Evolutionary conservation across 805 yeast species (phyloP), one percentile per base, ranked within the genome.

Genomic region (Candida parachauliodes): DNA sequence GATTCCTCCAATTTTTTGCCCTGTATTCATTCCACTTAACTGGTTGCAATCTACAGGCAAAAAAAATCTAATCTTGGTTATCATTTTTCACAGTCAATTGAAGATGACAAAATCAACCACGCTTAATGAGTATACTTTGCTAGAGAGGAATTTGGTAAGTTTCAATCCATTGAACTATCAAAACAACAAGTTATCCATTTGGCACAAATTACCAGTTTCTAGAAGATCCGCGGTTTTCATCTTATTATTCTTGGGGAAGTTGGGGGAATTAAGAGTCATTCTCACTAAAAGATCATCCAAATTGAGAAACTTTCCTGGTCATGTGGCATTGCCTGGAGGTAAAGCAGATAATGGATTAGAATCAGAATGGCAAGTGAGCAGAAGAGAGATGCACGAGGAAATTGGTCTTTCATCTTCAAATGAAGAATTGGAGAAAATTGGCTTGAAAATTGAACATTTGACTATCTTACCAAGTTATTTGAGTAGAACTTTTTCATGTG

Each of bases 291-390:
- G 98, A 44, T 79, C 94, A 2, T 68, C 83, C 33, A 67, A 72
- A 25, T 66, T 91, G 49, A 68, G 79, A 34, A 76, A 76, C 37
- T 89, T 88, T 61, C 83, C 93, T 0, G 96, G 97, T 4, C 96
- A 89, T 56, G 84, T 85, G 5, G 87, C 96, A 1, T 67, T 89
- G 7, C 98, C 98, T 3, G 98, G 98, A 2, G 98, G 97, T 7
- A 86, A 83, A 52, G 88, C 95, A 4, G 97, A 89, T 56, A 53
- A 48, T 28, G 77, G 72, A 0, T 65, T 74, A 14, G 88, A 87
- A 48, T 59, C 73, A 10, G 86, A 84, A 40, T 81, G 83, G 71
- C 72, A 74, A 30, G 81, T 83, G 27, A 83, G 96, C 0, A 67
- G 94, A 41, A 66, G 98, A 22, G 98, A 89, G 57, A 79, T 88